Evolutionary conservation across 169 alveolate species (phyloP), one percentile per base, ranked within the genome.

Genomic region (Blepharisma undulans): DNA sequence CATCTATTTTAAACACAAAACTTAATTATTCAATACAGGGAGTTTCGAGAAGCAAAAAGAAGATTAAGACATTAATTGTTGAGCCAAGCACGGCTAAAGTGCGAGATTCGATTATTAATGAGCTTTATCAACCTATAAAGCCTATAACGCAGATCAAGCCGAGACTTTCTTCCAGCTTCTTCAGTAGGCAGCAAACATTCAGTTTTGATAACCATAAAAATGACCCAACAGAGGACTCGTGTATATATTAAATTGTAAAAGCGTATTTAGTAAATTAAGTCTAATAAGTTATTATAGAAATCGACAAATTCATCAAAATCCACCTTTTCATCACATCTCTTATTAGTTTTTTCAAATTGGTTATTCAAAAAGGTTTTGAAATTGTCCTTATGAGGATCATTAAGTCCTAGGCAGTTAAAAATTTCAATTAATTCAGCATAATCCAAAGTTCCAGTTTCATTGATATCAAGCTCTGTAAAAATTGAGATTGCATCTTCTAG

Each of bases 271-370:
- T 78, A 78, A 78, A 78, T 78, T 32, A 84, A 60, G 60, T 84
- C 89, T 33, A 84, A n/a, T 25, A 84, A 84, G 36, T 60, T 84
- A 33, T 84, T 84, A 33, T 84, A 84, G 36, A 22, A 84, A 22
- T 84, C 89, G 27, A 84, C 89, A 84, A 84, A 84, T 33, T 84
- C 89, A 84, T 84, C 77, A 48, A 84, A 48, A n/a, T 32, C 72
- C 22, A 84, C 77, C 36, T 60, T 34, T 34, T 34, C 34, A 84
- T 84, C 89, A 32, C 10, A 12, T 21, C 60, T 30, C 77, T 84
- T 84, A 60, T 84, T 76, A 32, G 60, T 8, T 22, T n/a, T 25
- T 25, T 60, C 36, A 32, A 84, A 36, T 29, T 84, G 77, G 2
- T 84, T 60, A 12, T 84, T 5, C 77, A 84, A 27, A 59, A 84